These are phyloP conservation scores for Thielaviopsis ethacetica DNA, from an alignment of 2,329 filamentous ascomycete species.

Conservation along the genomic window DNA sequence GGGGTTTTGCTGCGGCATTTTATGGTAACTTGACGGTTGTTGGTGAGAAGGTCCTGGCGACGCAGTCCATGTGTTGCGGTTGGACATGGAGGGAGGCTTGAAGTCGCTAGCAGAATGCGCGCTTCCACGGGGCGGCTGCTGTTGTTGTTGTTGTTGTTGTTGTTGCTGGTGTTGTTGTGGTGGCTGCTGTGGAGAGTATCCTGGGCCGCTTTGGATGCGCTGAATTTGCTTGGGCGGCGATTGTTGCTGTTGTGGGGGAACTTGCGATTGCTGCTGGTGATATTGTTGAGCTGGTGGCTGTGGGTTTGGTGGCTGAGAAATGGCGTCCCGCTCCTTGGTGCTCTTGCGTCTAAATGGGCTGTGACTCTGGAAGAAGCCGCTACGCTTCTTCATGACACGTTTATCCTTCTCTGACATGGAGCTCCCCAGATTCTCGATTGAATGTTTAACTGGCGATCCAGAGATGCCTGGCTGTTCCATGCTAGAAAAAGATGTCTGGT, in stretches of 20 bases:
- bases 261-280: neutral
- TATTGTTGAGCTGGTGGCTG: neutral
- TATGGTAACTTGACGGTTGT: neutral
- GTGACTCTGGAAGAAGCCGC: conserved; percentile 83
- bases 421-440: conserved; percentile 25
- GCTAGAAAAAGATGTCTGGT: conserved; percentile 77
- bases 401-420: conserved; percentile 51
- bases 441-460: conserved; percentile 55
- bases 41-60: conserved; percentile 17
- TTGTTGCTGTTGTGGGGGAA: neutral
- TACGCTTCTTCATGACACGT: conserved; percentile 52
- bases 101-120: conserved; percentile 13
- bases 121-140: neutral
- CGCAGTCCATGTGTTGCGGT: conserved; percentile 44
- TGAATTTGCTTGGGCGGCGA: conserved; percentile 1
- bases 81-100: conserved; percentile 22
- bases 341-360: conserved; percentile 90
- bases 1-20: neutral
- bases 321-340: conserved; percentile 42
- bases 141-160: neutral
- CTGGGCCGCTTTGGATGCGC: neutral
- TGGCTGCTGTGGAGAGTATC: neutral
- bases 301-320: conserved; percentile 7
- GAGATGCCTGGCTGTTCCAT: conserved; percentile 62
- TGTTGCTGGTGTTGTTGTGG: neutral